A percentile compares a stretch with the other conserved stretches of the same genome.
phyloP scores from a whole-genome alignment of 192 early-diverging fungal genomes.

The Rhizophagus sp. region DNA sequence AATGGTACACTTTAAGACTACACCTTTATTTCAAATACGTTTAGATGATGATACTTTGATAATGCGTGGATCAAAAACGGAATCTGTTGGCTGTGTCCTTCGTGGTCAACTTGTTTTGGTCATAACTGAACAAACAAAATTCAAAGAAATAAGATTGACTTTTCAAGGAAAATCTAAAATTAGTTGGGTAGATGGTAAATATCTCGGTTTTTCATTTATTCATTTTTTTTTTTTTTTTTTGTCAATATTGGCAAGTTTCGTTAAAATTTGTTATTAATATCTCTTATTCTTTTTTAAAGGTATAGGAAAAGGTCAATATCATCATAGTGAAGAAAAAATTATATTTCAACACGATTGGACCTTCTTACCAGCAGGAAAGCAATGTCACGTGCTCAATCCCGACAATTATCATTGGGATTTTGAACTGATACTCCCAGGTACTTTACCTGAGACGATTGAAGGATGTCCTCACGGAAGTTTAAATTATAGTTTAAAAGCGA shows the following conservation, averaged over 20 bases:
- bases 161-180: slow-evolving; percentile 53
- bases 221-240: not conserved
- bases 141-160: slow-evolving; percentile 48
- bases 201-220: not conserved
- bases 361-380: slow-evolving; percentile 47
- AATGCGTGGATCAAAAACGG: slow-evolving; percentile 40
- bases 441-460: slow-evolving; percentile 58
- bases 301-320: slow-evolving; percentile 28
- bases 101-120: slow-evolving; percentile 53
- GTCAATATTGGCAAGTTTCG: too few species aligned
- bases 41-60: slow-evolving; percentile 39
- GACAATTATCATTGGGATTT: slow-evolving; percentile 49
- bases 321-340: slow-evolving; percentile 35
- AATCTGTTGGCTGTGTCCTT: slow-evolving; percentile 51
- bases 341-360: slow-evolving; percentile 53
- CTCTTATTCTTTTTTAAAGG: not conserved
- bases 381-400: slow-evolving; percentile 35
- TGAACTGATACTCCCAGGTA: slow-evolving; percentile 54
- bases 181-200: slow-evolving; percentile 43
- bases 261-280: not conserved
- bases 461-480: slow-evolving; percentile 49
- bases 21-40: slow-evolving; percentile 28
- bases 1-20: not conserved
- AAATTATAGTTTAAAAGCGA: slow-evolving; percentile 50
- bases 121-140: slow-evolving; percentile 46